Evolutionary conservation across 116 monocot species (phyloP), one percentile per base, ranked within the genome.

Genomic region (Papilionanthe hybrid): DNA sequence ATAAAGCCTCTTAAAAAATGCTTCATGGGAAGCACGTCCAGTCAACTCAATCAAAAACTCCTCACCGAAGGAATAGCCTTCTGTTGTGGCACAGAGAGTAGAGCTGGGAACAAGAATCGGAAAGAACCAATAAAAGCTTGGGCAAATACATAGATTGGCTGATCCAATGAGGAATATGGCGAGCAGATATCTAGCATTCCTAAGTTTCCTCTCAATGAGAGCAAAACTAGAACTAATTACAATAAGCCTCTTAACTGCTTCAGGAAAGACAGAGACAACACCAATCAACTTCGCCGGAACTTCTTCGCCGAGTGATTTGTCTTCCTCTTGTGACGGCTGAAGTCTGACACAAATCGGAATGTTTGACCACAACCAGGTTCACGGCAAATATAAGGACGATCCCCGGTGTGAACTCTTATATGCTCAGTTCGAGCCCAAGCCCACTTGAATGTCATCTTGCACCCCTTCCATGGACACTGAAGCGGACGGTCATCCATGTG

Each of bases 391-490:
- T 99, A 99, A 20, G 99, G 99, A 2, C 99, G 89, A 27, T 86
- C 99, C 0, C 99, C 99, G 0, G 99, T 99, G 66, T 99, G 99
- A 7, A 99, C 99, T 67, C 99, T 87, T 22, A 99, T 87, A 80
- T 99, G 99, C 80, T 99, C 99, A 0, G 99, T 99, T 49, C 99
- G 85, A 29, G 99, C 99, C 99, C 99, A 99, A 13, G 93, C 77
- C 99, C 99, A 99, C 79, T 99, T 99, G 89, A 99, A 99, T 56
- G 87, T 80, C 99, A 95, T 95, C 53, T 86, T 88, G 81, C 99
- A 99, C 0, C 93, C 99, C 65, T 99, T 93, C 99, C 99, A 99
- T 5, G 99, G 93, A 83, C 99, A 99, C 77, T 86, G 87, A 20
- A 99, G 82, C 5, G 99, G 99, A 0, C 99, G 88, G 29, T 99